Percentiles rank a stretch among this genome's conserved stretches.
phyloP scores from a whole-genome alignment of 2,329 filamentous ascomycete genomes.

The Mycosphaerella sp. region DNA sequence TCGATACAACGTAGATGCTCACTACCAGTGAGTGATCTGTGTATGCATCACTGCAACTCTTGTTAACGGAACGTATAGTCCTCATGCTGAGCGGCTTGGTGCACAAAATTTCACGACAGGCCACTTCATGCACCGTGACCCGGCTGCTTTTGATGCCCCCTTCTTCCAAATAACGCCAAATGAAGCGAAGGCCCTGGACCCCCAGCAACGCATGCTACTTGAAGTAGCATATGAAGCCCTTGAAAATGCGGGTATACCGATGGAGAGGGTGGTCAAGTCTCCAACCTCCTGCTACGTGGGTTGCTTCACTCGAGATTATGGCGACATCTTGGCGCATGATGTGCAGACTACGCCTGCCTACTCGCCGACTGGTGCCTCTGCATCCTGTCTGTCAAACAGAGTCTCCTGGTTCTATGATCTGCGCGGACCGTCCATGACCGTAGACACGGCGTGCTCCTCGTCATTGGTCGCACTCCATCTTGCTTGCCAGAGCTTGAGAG shows the following conservation, averaged over 20 bases:
- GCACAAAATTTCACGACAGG: not conserved
- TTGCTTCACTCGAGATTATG: conserved; percentile 15
- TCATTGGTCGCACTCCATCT: conserved; percentile 26
- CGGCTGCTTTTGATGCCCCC: not conserved
- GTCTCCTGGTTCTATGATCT: conserved; percentile 21
- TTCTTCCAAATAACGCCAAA: conserved; percentile 8
- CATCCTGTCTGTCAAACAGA: conserved; percentile 13
- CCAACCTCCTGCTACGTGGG: conserved; percentile 15
- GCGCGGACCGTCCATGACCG: not conserved
- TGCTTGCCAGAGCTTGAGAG: conserved; percentile 26
- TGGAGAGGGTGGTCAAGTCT: conserved; percentile 6
- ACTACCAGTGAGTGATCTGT: not conserved
- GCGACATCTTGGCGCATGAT: conserved; percentile 11
- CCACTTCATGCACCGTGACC: conserved; percentile 4
- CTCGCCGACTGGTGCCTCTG: conserved; percentile 12
- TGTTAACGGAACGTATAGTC: not conserved
- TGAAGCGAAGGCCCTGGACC: conserved; percentile 15
- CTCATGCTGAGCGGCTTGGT: not conserved
- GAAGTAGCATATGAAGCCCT: conserved; percentile 22
- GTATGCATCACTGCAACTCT: not conserved
- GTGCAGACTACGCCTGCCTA: conserved; percentile 17
- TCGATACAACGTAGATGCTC: conserved; percentile 8
- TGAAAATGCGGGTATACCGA: conserved; percentile 10
- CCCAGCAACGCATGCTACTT: conserved; percentile 19
- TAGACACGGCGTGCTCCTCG: conserved; percentile 1